Evolutionary conservation across 805 yeast species (phyloP).

Genomic region (Candida vartiovaarae): DNA sequence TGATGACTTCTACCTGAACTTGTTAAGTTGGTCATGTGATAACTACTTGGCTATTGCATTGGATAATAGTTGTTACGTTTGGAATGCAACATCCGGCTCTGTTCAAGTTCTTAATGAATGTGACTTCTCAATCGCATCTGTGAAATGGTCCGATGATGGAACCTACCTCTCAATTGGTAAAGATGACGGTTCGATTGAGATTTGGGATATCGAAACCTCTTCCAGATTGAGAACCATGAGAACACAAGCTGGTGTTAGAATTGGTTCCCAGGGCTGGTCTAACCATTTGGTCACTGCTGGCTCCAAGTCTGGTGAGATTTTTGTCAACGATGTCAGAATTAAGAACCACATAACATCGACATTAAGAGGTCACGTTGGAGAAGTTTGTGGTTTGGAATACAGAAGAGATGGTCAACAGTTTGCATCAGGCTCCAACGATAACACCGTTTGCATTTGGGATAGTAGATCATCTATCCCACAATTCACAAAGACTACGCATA

Average conservation of each 20-base stretch:
- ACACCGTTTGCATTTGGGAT: conserved; percentile 91
- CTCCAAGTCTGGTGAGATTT: conserved; percentile 74
- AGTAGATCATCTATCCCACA: conserved; percentile 62
- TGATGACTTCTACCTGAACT: conserved; percentile 86
- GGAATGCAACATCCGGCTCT: conserved; percentile 83
- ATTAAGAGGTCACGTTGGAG: conserved; percentile 69
- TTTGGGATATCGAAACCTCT: conserved; percentile 85
- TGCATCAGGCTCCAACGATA: conserved; percentile 93
- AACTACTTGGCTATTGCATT: conserved; percentile 85
- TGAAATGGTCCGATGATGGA: conserved; percentile 90
- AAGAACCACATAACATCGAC: conserved; percentile 64
- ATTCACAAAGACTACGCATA: conserved; percentile 71
- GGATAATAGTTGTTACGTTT: conserved; percentile 75
- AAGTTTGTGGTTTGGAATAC: conserved; percentile 89
- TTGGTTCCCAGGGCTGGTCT: conserved; percentile 82
- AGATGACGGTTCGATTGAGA: conserved; percentile 77
- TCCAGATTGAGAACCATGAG: conserved; percentile 73
- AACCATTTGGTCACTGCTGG: conserved; percentile 81
- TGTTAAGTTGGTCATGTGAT: conserved; percentile 80
- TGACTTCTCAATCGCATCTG: conserved; percentile 53
- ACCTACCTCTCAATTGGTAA: conserved; percentile 78
- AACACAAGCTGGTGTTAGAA: conserved; percentile 60
- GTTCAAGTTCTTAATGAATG: conserved; percentile 65
- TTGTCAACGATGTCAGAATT: conserved; percentile 84
- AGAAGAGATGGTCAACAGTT: conserved; percentile 76